phyloP scores from a whole-genome alignment of 2,329 filamentous ascomycete species.

The Podosphaera aphanis region DNA sequence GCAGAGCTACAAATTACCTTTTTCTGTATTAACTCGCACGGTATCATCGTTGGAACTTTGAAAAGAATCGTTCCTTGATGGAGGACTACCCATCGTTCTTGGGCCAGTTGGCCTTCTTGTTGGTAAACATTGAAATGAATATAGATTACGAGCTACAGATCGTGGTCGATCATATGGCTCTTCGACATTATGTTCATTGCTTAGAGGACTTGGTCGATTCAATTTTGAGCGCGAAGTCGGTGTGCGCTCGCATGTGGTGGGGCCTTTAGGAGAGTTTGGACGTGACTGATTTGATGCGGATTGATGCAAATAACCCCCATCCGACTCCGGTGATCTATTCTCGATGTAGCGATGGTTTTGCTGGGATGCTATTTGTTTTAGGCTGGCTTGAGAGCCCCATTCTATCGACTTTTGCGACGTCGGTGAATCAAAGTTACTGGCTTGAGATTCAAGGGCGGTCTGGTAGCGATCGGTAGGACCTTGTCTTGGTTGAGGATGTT shows the following conservation, averaged over 20 bases:
- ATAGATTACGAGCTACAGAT: constrained; percentile 10
- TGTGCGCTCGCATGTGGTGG: constrained; percentile 26
- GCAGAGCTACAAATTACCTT: constrained; percentile 23
- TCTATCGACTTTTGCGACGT: constrained; percentile 36
- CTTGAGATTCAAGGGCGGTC: constrained; percentile 48
- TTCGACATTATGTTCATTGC: constrained; percentile 24
- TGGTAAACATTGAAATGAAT: constrained; percentile 11
- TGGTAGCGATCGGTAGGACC: constrained; percentile 55
- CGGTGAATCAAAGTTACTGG: constrained; percentile 37
- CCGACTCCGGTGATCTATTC: constrained; percentile 14
- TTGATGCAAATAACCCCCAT: constrained; percentile 11
- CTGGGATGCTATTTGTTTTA: constrained; percentile 26
- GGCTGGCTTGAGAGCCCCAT: constrained; percentile 37
- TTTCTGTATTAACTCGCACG: constrained; percentile 20
- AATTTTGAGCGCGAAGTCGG: constrained; percentile 26
- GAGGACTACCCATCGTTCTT: constrained; percentile 14
- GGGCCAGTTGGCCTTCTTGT: constrained; percentile 16
- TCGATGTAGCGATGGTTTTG: constrained; percentile 26
- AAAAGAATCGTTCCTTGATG: constrained; percentile 6
- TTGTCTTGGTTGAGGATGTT: constrained; percentile 55
- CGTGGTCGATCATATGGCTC: constrained; percentile 9
- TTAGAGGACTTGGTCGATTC: constrained; percentile 29
- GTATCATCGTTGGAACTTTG: constrained; percentile 12
- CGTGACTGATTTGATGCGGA: constrained; percentile 21
- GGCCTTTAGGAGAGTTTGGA: constrained; percentile 39